Conservation (phyloP, 768 basidiomycete species). For the Boletus speciosus region DNA sequence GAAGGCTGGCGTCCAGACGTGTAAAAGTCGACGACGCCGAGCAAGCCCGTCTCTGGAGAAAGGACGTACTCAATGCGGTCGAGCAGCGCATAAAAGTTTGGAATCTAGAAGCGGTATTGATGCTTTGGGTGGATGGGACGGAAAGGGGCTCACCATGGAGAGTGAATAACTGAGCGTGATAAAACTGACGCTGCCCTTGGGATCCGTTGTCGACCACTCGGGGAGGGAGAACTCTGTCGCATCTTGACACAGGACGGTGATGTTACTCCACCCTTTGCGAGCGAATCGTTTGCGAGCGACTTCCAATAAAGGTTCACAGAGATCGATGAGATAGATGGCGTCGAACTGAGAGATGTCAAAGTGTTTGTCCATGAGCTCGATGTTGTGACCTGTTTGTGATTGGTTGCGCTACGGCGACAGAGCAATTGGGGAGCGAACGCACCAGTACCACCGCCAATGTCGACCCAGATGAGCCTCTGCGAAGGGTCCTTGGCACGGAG, state of each 20-base stretch:
- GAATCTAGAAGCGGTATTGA: conserved; percentile 39
- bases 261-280: conserved; percentile 68
- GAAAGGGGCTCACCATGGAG: conserved; percentile 42
- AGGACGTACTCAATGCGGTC: conserved; percentile 67
- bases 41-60: conserved; percentile 53
- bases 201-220: conserved; percentile 48
- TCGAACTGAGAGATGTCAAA: conserved; percentile 59
- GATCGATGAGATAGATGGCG: conserved; percentile 66
- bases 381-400: conserved; percentile 44
- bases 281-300: conserved; percentile 68
- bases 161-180: conserved; percentile 56
- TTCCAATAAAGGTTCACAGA: conserved; percentile 68
- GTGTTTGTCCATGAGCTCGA: conserved; percentile 67
- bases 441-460: conserved; percentile 76
- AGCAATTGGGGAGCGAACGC: not conserved
- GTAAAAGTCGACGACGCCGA: conserved; percentile 75
- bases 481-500: conserved; percentile 39
- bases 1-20: conserved; percentile 54
- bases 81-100: conserved; percentile 60
- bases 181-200: conserved; percentile 53
- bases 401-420: not conserved
- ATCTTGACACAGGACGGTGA: conserved; percentile 69
- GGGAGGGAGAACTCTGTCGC: conserved; percentile 65
- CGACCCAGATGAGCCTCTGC: conserved; percentile 67
- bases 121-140: not conserved